Percentiles rank a stretch among this genome's conserved stretches.
These are phyloP conservation scores for Suhomyces sp. DNA, from an alignment of 805 yeast species.

Conservation along the genomic window DNA sequence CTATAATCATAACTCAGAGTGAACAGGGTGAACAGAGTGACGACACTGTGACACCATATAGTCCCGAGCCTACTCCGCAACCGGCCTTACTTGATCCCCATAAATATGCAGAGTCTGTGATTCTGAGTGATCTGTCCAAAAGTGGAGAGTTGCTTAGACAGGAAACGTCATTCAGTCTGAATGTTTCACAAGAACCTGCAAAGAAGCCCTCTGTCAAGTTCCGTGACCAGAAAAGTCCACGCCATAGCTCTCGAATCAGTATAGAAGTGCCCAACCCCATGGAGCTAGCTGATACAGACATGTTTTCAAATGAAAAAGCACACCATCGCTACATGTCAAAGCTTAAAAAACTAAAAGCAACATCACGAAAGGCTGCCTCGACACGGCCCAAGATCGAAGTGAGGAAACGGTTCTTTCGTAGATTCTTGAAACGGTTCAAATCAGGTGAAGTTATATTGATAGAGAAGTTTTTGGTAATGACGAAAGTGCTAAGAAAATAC, in stretches of 20 bases:
- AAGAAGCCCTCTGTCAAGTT: neutral
- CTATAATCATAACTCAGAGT: neutral
- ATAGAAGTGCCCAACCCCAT: slow-evolving; percentile 24
- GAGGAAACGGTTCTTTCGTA: slow-evolving; percentile 16
- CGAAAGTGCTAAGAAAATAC: slow-evolving; percentile 36
- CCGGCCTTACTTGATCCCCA: neutral
- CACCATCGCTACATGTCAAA: slow-evolving; percentile 15
- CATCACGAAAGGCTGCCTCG: slow-evolving; percentile 14
- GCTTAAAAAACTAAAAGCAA: slow-evolving; percentile 21
- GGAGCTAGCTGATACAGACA: slow-evolving; percentile 11
- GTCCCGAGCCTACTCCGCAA: neutral
- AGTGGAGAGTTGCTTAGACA: neutral
- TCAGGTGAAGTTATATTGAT: slow-evolving; percentile 63
- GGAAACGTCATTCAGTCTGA: neutral
- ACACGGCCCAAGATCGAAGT: slow-evolving; percentile 5
- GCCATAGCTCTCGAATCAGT: slow-evolving; percentile 4
- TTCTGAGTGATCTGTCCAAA: neutral
- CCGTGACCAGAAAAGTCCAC: neutral
- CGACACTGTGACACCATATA: neutral
- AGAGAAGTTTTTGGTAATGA: slow-evolving; percentile 68
- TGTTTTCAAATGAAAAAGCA: slow-evolving; percentile 12
- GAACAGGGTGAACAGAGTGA: neutral
- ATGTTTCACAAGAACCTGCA: neutral
- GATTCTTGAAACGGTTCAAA: slow-evolving; percentile 29
- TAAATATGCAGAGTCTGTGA: neutral